These are phyloP conservation scores for Ramularia endophylla DNA, from an alignment of 2,329 filamentous ascomycete species.

Conservation along the genomic window DNA sequence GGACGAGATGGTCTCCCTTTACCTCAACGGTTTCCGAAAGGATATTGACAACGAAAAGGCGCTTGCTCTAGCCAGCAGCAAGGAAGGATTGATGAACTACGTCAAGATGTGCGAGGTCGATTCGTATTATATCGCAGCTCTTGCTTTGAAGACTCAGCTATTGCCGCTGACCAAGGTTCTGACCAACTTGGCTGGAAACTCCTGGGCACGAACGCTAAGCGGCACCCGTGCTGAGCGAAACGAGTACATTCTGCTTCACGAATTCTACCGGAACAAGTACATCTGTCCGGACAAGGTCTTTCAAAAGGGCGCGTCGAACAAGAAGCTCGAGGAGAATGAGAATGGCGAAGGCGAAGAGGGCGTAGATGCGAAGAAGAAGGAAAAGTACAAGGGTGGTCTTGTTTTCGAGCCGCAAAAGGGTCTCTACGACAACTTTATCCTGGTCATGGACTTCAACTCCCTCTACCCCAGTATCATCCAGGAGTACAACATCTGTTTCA, in stretches of 20 bases:
- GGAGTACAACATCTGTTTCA: constrained; percentile 99
- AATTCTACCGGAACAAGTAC: constrained; percentile 95
- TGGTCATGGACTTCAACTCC: constrained; percentile 99
- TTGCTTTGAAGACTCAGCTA: constrained; percentile 85
- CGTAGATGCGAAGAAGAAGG: constrained; percentile 84
- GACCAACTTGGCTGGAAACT: constrained; percentile 95
- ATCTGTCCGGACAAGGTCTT: constrained; percentile 94
- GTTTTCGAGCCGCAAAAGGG: constrained; percentile 98
- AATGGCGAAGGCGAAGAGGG: constrained; percentile 61
- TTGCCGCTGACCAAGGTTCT: constrained; percentile 89
- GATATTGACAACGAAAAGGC: constrained; percentile 87
- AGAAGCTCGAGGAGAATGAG: constrained; percentile 67
- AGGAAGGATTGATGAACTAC: constrained; percentile 86
- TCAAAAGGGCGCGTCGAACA: constrained; percentile 56
- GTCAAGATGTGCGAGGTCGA: constrained; percentile 91
- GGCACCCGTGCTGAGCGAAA: constrained; percentile 96
- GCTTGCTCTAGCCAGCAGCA: constrained; percentile 71
- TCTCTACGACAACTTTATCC: constrained; percentile 93
- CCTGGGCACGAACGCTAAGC: constrained; percentile 92
- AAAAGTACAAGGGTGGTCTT: constrained; percentile 97
- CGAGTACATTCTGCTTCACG: constrained; percentile 97
- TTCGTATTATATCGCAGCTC: constrained; percentile 89
- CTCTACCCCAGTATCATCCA: constrained; percentile 98
- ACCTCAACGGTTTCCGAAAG: constrained; percentile 67
- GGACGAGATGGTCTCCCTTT: constrained; percentile 94